These are phyloP conservation scores for Solanum lignicaule DNA, from an alignment of 257 asterid genomes.

Conservation along the genomic window DNA sequence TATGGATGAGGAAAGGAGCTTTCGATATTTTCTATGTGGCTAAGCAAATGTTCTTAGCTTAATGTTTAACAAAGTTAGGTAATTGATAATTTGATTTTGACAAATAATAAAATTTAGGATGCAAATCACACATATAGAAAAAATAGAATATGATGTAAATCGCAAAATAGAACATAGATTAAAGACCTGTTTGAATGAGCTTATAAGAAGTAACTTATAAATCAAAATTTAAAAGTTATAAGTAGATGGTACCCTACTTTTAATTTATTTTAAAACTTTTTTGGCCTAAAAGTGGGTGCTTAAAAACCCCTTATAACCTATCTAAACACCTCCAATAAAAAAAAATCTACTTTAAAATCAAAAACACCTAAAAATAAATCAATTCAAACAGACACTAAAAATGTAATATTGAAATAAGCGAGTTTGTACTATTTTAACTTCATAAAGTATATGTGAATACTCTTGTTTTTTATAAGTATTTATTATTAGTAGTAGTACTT, in stretches of 20 bases:
- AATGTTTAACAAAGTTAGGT: not conserved
- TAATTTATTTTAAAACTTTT: too few relatives aligned
- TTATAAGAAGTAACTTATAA: too few relatives aligned
- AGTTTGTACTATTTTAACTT: not conserved
- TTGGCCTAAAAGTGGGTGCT: too few relatives aligned
- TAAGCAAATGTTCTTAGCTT: not conserved
- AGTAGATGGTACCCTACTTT: too few relatives aligned
- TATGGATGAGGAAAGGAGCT: not conserved
- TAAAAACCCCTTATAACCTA: too few relatives aligned
- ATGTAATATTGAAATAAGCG: not conserved
- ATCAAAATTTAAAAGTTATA: fast-evolving
- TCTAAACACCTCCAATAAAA: fast-evolving
- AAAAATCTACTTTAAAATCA: fast-evolving
- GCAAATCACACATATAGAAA: not conserved
- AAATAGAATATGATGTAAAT: not conserved
- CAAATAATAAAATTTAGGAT: not conserved
- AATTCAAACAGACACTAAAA: too few relatives aligned
- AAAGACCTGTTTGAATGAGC: not conserved
- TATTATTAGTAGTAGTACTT: not conserved
- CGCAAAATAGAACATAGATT: not conserved
- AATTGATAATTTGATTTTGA: not conserved
- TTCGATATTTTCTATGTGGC: not conserved
- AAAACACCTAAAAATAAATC: not conserved
- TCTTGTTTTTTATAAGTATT: not conserved
- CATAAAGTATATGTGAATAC: not conserved